Evolutionary conservation across 306 rosid species (phyloP).

Genomic region (Dalbergia cultrata): DNA sequence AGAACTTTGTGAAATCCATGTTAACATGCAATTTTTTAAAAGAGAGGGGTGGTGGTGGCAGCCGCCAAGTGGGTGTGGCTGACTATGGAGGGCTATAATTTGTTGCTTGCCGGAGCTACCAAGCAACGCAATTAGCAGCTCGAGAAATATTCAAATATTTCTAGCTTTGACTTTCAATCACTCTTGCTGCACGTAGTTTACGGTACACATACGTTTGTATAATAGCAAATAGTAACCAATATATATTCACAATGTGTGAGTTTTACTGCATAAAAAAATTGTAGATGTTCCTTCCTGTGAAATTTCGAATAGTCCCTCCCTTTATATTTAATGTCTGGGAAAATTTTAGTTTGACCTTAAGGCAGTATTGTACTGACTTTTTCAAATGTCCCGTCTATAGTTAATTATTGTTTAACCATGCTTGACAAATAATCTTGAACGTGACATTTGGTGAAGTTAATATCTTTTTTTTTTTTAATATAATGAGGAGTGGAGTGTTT

Average conservation of each 20-base stretch:
- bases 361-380: not conserved
- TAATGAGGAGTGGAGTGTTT: not conserved
- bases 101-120: slow-evolving; percentile 76
- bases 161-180: slow-evolving; percentile 62
- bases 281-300: slow-evolving; percentile 29
- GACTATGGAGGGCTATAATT: slow-evolving; percentile 47
- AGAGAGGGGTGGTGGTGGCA: slow-evolving; percentile 49
- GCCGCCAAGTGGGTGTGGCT: slow-evolving; percentile 61
- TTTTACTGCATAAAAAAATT: not conserved
- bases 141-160: slow-evolving; percentile 59
- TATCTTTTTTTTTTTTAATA: not conserved
- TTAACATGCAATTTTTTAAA: slow-evolving; percentile 10
- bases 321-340: not conserved
- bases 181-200: slow-evolving; percentile 31
- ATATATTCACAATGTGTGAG: not conserved
- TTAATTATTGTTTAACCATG: slow-evolving; percentile 5
- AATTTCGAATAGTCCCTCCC: not conserved
- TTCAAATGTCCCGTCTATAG: not conserved
- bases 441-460: slow-evolving; percentile 2
- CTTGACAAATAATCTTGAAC: not conserved
- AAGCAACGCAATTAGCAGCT: slow-evolving; percentile 66
- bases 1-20: slow-evolving; percentile 51
- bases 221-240: not conserved
- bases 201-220: not conserved
- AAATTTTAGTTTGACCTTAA: slow-evolving; percentile 16